These are phyloP conservation scores for Lobosporangium transversale DNA, from an alignment of 192 early-diverging fungal species.

Conservation along the genomic window DNA sequence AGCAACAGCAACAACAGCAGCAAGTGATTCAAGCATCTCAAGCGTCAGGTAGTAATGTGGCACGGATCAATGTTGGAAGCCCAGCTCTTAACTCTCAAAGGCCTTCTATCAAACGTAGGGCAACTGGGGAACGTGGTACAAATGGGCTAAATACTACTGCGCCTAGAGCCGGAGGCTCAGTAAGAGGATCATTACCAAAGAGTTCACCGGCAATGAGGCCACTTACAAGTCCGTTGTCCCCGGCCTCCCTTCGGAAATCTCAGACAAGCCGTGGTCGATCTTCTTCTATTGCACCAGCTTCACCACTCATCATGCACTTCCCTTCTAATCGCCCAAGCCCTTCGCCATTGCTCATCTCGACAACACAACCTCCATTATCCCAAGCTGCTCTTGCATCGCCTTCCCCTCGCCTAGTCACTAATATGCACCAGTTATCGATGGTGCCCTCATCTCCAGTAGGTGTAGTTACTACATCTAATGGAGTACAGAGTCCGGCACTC, in stretches of 20 bases:
- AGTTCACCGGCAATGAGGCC: constrained; percentile 42
- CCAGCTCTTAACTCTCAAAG: constrained; percentile 41
- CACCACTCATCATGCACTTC: constrained; percentile 49
- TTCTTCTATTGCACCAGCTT: constrained; percentile 40
- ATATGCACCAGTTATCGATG: constrained; percentile 51
- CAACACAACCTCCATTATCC: constrained; percentile 26
- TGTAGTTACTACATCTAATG: constrained; percentile 1
- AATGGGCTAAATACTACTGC: constrained; percentile 13
- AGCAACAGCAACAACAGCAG: constrained; percentile 32
- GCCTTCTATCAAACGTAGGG: constrained; percentile 30
- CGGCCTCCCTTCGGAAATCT: constrained; percentile 41
- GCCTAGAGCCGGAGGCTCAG: constrained; percentile 29
- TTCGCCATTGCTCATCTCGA: constrained; percentile 41
- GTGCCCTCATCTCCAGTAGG: constrained; percentile 36
- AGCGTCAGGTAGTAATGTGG: neutral
- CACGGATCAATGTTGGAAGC: constrained; percentile 27
- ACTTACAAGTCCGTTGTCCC: constrained; percentile 38
- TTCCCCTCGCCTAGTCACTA: constrained; percentile 40
- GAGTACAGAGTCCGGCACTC: constrained; percentile 40
- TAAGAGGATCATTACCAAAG: constrained; percentile 35
- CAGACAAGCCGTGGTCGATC: constrained; percentile 19
- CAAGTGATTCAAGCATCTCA: constrained; percentile 24
- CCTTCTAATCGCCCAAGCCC: constrained; percentile 37
- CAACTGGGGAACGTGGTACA: constrained; percentile 30
- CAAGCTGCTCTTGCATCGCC: constrained; percentile 20